Conservation (phyloP, 2,329 filamentous ascomycete species). For the Macrophomina pseudophaseolina region DNA sequence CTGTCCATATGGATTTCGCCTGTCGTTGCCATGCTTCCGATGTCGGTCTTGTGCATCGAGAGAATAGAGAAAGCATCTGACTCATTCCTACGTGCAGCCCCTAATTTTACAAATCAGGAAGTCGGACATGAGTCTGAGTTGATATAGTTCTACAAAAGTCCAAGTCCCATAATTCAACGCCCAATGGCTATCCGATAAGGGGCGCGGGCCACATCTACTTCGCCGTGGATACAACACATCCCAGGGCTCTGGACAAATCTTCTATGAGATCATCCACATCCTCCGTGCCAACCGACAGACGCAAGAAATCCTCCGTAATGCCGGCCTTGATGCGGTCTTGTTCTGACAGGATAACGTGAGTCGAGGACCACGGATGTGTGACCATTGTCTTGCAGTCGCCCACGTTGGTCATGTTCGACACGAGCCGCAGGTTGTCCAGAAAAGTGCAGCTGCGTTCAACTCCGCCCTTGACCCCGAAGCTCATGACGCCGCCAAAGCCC, state of each 20-base stretch:
- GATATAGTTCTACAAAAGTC: no score
- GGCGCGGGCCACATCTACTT: no score
- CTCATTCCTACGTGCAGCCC: no score
- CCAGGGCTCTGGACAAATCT: conserved; percentile 27
- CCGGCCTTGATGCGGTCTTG: conserved; percentile 34
- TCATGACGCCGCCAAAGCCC: conserved; percentile 35
- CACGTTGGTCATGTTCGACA: conserved; percentile 35
- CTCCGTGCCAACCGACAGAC: conserved; percentile 32
- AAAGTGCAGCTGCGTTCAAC: conserved; percentile 33
- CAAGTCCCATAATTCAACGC: no score
- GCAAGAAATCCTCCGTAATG: conserved; percentile 33
- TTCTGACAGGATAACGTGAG: conserved; percentile 35
- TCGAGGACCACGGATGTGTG: conserved; percentile 37
- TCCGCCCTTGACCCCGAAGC: conserved; percentile 35
- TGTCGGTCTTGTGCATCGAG: no score
- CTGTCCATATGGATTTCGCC: no score
- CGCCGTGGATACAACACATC: no score
- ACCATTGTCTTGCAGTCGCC: conserved; percentile 40
- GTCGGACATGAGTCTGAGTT: no score
- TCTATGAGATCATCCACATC: conserved; percentile 34
- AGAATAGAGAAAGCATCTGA: no score
- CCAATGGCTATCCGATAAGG: no score
- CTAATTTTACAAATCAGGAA: no score
- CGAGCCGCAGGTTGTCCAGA: conserved; percentile 35
- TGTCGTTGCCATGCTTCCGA: no score